Base-by-base conservation (phyloP, 768 basidiomycete genomes). In the Auricularia sp. region DNA sequence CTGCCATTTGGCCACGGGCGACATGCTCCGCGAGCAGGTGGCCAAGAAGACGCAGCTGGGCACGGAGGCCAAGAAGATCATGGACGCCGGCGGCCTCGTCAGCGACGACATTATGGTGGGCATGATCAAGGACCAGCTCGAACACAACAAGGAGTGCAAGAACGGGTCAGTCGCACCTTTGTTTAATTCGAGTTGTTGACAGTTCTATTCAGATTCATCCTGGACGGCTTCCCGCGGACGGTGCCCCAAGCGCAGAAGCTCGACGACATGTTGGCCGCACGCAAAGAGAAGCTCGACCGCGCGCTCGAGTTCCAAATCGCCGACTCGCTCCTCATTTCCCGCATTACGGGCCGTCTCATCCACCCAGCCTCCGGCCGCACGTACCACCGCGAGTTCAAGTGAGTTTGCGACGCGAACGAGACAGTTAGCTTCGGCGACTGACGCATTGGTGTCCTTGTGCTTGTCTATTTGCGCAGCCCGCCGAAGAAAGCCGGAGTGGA, bases 181-280 rank as follows among this genome's bases (percentile, higher is more conserved):
- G 29, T 21, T 61, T 58, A 36, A 23, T 42, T 42, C 39, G 12
- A 7, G 7, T 7, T 42, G 18, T 34, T 42, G 16, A 6, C 33
- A 10, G 43, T 59, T 36, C 29, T 11, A 44, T 62, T 16, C 69
- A 98, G 96, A 43, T 99, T 99, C 76, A 97, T 99, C 64, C 82
- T 99, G 61, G 97, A 99, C 72, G 97, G 97, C n/a, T 99, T 99
- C 85, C 97, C 97, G 51, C 88, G 97, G 53, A 98, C 96, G 3
- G 92, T 98, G 42, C 87, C 90, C 10, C 97, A 99, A 72, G 97
- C 97, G 2, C 84, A 95, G 77, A 98, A 97, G 77, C 87, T 99
- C 63, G 96, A 96, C 72, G 78, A 80, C 66, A 98, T 99, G 97
- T 85, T 99, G 54, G 73, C 81, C 14, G 75, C 73, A 3, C 87